phyloP scores from a whole-genome alignment of 306 rosid genomes.

The Gastrolobium villosum region DNA sequence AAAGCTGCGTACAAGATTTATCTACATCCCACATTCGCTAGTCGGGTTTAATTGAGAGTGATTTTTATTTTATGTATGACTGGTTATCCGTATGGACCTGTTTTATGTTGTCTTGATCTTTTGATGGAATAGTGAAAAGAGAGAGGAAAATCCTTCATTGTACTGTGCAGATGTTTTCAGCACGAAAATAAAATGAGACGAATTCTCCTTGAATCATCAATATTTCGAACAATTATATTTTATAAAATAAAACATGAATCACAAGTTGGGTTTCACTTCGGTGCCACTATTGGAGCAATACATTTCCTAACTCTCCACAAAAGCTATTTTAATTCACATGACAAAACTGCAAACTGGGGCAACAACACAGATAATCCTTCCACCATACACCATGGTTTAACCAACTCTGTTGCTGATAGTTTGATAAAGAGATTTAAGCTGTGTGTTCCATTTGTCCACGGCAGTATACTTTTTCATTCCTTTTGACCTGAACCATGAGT shows the following conservation, averaged over 20 bases:
- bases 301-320: constrained; percentile 40
- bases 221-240: constrained; percentile 34
- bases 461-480: constrained; percentile 97
- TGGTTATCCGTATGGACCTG: constrained; percentile 12
- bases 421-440: constrained; percentile 81
- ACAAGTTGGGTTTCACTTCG: constrained; percentile 39
- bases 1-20: too few species aligned
- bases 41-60: too few species aligned
- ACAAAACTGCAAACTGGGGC: constrained; percentile 55
- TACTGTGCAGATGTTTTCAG: constrained; percentile 15
- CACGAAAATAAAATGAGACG: constrained; percentile 1
- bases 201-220: constrained; percentile 22
- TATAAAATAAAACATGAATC: constrained; percentile 41
- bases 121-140: neutral
- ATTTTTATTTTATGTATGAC: neutral
- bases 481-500: constrained; percentile 71
- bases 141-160: neutral
- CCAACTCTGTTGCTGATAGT: constrained; percentile 85
- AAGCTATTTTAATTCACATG: constrained; percentile 49
- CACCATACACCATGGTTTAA: constrained; percentile 42
- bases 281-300: constrained; percentile 45
- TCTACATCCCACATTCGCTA: too few species aligned
- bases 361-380: constrained; percentile 28
- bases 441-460: constrained; percentile 94
- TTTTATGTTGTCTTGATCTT: neutral